These are phyloP conservation scores for Chondrus crispus DNA, from an alignment of 23 red algal species.

Conservation along the genomic window DNA sequence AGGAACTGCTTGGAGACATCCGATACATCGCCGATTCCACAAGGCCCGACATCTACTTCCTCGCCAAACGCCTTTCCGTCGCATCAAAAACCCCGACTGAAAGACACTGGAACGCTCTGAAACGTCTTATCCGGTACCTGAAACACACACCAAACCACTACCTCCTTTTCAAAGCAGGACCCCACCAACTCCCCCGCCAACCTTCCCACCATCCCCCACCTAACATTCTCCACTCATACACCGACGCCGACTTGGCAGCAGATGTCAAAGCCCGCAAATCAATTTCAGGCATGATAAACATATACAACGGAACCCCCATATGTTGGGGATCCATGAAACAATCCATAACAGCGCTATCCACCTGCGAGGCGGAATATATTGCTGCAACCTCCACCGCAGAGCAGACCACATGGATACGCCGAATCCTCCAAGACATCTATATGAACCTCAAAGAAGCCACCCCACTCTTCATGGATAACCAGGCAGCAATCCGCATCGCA, in stretches of 20 bases:
- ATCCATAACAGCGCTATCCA: background rate
- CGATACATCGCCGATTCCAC: background rate
- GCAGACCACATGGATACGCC: background rate
- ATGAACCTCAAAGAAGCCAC: background rate
- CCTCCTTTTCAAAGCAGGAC: background rate
- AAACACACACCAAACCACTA: background rate
- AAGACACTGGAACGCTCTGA: background rate
- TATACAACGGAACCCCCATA: background rate
- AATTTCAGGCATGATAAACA: background rate
- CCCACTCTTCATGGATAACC: background rate
- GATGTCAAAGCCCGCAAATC: background rate
- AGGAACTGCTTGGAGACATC: background rate
- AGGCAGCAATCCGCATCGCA: background rate
- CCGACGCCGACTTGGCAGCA: background rate
- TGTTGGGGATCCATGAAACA: background rate
- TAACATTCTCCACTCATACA: too few species aligned
- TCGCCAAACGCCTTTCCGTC: background rate
- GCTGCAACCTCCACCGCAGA: background rate
- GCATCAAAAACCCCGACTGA: background rate
- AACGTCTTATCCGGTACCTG: background rate
- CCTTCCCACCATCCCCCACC: too few species aligned
- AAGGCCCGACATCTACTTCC: background rate
- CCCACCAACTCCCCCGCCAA: background rate
- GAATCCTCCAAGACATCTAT: background rate
- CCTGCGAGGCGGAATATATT: slow-evolving; percentile 1